A percentile compares a stretch with the other conserved stretches of the same genome.
Evolutionary conservation across 345 rosid genomes (phyloP).

Genomic region (Durio zibethinus): DNA sequence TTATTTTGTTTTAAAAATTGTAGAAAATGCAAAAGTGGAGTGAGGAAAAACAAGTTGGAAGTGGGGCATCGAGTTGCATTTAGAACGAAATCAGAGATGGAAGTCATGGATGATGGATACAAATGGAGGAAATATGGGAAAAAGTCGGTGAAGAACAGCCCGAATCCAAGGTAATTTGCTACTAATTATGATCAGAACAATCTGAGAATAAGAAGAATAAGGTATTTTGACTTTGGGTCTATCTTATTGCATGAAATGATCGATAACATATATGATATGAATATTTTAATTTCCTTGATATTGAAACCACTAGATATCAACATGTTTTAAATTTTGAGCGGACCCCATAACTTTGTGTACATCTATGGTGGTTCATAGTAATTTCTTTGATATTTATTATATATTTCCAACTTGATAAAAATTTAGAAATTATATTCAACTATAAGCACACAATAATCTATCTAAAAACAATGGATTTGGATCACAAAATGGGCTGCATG

Average conservation of each 20-base stretch:
- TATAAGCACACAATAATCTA: not conserved
- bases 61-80: slow-evolving; percentile 64
- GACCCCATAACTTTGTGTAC: not conserved
- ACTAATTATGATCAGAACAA: too few relatives aligned
- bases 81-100: slow-evolving; percentile 70
- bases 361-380: not conserved
- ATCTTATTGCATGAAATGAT: slow-evolving; percentile 6
- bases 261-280: too few relatives aligned
- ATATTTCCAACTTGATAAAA: not conserved
- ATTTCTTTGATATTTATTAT: not conserved
- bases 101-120: slow-evolving; percentile 87
- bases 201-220: not conserved
- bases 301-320: not conserved
- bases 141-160: slow-evolving; percentile 82
- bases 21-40: slow-evolving; percentile 9
- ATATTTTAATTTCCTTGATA: not conserved
- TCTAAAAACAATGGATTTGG: not conserved
- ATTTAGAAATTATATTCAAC: not conserved
- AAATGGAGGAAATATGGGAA: slow-evolving; percentile 96
- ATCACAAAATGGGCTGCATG: not conserved
- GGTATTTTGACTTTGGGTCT: not conserved
- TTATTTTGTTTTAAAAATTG: not conserved
- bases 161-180: slow-evolving; percentile 65
- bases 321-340: not conserved
- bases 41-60: slow-evolving; percentile 37